phyloP scores from a whole-genome alignment of 768 basidiomycete species.

The Mycena alexandri region DNA sequence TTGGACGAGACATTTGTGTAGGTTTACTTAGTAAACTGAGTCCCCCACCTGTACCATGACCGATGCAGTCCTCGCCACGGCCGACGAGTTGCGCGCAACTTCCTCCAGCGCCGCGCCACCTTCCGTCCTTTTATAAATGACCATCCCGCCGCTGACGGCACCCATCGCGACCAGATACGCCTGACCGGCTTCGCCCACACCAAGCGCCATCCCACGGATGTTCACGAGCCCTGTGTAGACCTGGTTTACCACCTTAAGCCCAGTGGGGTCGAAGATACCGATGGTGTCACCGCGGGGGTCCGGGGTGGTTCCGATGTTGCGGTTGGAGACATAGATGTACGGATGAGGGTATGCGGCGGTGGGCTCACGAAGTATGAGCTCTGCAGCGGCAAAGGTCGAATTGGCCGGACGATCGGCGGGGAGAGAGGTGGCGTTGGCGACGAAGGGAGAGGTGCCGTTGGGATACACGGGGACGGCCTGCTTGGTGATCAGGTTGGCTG shows the following conservation, averaged over 20 bases:
- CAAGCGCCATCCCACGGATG: constrained; percentile 76
- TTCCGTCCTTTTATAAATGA: constrained; percentile 64
- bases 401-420: constrained; percentile 56
- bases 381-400: constrained; percentile 66
- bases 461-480: constrained; percentile 67
- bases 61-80: constrained; percentile 59
- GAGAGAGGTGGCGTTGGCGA: constrained; percentile 64
- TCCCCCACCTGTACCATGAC: constrained; percentile 1
- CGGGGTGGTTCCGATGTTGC: constrained; percentile 65
- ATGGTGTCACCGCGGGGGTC: constrained; percentile 72
- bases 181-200: constrained; percentile 60
- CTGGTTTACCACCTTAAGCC: constrained; percentile 55
- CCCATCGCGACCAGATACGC: constrained; percentile 68
- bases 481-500: constrained; percentile 55
- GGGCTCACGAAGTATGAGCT: constrained; percentile 70
- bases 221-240: constrained; percentile 75
- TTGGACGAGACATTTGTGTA: too few species aligned
- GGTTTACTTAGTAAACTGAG: too few species aligned
- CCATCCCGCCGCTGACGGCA: constrained; percentile 66
- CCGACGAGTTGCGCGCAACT: constrained; percentile 63
- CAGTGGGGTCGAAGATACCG: constrained; percentile 66
- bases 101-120: constrained; percentile 64
- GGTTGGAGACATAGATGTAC: constrained; percentile 77
- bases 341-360: constrained; percentile 60
- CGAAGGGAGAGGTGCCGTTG: constrained; percentile 62